Evolutionary conservation across 2,329 filamentous ascomycete species (phyloP).

Genomic region (Beauveria rudraprayagi): DNA sequence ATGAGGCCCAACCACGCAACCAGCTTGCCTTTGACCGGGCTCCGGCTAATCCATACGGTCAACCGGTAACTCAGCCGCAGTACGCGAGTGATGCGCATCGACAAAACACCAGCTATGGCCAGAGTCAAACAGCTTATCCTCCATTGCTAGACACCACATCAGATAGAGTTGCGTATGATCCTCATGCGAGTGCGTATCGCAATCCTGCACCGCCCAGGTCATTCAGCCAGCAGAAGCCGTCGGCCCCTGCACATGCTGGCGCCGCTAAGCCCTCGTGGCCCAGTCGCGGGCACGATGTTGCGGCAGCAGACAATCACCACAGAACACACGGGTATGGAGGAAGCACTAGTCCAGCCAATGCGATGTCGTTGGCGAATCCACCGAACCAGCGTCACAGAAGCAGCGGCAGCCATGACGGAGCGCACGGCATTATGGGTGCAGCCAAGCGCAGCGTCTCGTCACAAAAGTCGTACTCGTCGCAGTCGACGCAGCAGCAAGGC

Average conservation of each 20-base stretch:
- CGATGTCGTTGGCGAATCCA: not conserved
- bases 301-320: not conserved
- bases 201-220: not conserved
- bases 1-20: not conserved
- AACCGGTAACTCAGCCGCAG: not conserved
- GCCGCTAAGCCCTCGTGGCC: not conserved
- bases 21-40: not conserved
- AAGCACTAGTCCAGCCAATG: not conserved
- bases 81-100: not conserved
- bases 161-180: constrained; percentile 1
- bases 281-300: not conserved
- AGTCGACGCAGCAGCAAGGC: not conserved
- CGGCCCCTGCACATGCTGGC: not conserved
- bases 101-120: constrained; percentile 1
- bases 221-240: not conserved
- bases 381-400: not conserved
- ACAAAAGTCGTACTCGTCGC: not conserved
- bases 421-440: not conserved
- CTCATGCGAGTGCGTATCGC: not conserved
- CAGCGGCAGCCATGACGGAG: not conserved
- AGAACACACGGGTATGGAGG: not conserved
- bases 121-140: not conserved
- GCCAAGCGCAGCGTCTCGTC: not conserved
- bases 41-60: not conserved
- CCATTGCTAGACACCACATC: not conserved